These are phyloP conservation scores for Achlya hypogyna DNA, from an alignment of 352 stramenopile genomes.

Conservation along the genomic window DNA sequence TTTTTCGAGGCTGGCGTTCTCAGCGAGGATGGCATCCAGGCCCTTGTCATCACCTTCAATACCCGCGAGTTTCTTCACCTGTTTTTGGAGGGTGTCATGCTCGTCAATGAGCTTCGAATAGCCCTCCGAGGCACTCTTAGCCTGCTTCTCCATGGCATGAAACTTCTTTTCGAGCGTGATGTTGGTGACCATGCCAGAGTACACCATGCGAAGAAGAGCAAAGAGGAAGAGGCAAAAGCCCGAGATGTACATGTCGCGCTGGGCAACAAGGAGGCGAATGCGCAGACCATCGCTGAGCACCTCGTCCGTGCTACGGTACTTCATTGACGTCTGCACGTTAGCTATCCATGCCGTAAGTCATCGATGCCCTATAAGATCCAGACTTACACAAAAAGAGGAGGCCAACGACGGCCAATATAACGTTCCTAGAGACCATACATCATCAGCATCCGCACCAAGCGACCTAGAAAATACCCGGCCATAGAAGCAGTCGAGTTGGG, in stretches of 20 bases:
- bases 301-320: slow-evolving; percentile 46
- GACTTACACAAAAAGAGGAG: slow-evolving; percentile 70
- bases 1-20: slow-evolving; percentile 7
- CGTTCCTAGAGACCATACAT: slow-evolving; percentile 20
- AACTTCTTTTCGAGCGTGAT: slow-evolving; percentile 63
- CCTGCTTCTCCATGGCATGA: slow-evolving; percentile 66
- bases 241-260: slow-evolving; percentile 84
- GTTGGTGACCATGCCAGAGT: slow-evolving; percentile 55
- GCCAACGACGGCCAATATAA: slow-evolving; percentile 49
- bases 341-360: slow-evolving; percentile 28
- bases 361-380: not conserved
- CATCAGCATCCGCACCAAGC: not conserved
- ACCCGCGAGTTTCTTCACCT: slow-evolving; percentile 46
- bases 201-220: slow-evolving; percentile 65
- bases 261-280: slow-evolving; percentile 63
- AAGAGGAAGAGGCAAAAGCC: slow-evolving; percentile 81
- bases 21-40: slow-evolving; percentile 3
- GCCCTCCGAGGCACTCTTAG: slow-evolving; percentile 38
- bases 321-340: slow-evolving; percentile 62
- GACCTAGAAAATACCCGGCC: slow-evolving; percentile 22
- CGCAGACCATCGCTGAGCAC: slow-evolving; percentile 62
- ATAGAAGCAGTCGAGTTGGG: slow-evolving; percentile 37
- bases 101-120: slow-evolving; percentile 65
- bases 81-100: slow-evolving; percentile 53
- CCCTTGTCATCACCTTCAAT: slow-evolving; percentile 1